Percentiles rank a stretch among this genome's conserved stretches.
Evolutionary conservation across 1,284 basidiomycete species (phyloP).

Genomic region (Ceratobasidium sp.): DNA sequence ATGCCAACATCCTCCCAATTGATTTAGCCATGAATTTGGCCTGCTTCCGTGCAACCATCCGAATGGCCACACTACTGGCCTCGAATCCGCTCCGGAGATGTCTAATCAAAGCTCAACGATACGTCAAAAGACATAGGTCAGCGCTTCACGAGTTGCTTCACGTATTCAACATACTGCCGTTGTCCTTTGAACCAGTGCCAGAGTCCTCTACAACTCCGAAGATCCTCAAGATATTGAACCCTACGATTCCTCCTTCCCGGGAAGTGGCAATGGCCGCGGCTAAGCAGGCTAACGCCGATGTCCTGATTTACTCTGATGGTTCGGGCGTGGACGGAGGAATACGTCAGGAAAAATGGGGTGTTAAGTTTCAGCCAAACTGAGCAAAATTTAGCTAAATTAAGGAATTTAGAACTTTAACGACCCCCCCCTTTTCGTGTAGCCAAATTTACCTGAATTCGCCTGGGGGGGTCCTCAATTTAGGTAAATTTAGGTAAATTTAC

Average conservation of each 20-base stretch:
- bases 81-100: constrained; percentile 33
- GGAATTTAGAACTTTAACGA: too few relatives aligned
- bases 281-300: background rate
- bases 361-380: too few relatives aligned
- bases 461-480: too few relatives aligned
- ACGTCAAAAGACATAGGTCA: constrained; percentile 26
- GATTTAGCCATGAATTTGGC: constrained; percentile 27
- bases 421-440: too few relatives aligned
- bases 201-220: constrained; percentile 6
- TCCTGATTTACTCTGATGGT: constrained; percentile 17
- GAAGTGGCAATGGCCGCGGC: background rate
- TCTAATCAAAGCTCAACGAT: background rate
- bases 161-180: constrained; percentile 17
- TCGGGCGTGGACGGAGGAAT: constrained; percentile 21
- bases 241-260: background rate
- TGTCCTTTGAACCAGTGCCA: background rate
- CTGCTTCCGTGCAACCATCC: constrained; percentile 6
- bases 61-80: constrained; percentile 34
- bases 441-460: too few relatives aligned
- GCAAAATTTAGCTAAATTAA: too few relatives aligned
- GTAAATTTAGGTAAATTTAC: too few relatives aligned
- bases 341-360: too few relatives aligned
- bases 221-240: constrained; percentile 21
- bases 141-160: constrained; percentile 4
- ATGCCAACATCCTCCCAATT: constrained; percentile 38